Base-by-base conservation (phyloP, 2,329 filamentous ascomycete species). In the Cytospora piceae region DNA sequence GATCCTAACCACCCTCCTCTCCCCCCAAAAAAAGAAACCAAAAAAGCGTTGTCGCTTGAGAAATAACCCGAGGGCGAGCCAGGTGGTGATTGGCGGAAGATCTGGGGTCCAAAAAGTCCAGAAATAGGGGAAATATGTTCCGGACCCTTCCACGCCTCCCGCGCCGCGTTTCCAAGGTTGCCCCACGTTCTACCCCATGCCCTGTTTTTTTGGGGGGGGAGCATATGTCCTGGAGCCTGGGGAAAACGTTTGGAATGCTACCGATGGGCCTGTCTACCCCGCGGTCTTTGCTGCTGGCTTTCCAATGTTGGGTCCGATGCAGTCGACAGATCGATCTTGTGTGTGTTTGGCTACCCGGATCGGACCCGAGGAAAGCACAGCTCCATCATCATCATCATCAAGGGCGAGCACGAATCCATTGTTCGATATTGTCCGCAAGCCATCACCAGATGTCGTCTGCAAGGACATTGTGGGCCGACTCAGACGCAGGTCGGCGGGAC, bases 31-130 rank as follows among this genome's bases (percentile, higher is more conserved):
- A 9, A 9, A 9, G 31, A 9, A 32, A 34, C 32, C 7, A 34
- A 12, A 34, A 46, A 46, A 7, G 42, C 20, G 39, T 49, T 49
- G 46, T 49, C 46, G n/a, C 22, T 12, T 12, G 5, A 24, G 22
- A 11, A 49, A 24, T 24, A 14, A 24, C 46, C 46, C 46, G 46
- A 49, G 46, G 9, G n/a, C 3, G 22, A 49, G 39, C 46, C 22
- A 5, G n/a, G 37, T 46, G 31, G 22, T 67, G 60, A 68, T 68
- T 68, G 67, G 67, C 67, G 67, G 67, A 68, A 68, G 60, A 68
- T 61, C 64, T 67, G 51, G 64, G 64, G 31, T 58, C 20, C 17
- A 32, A 51, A 64, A 63, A 61, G 32, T 55, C 67, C 67, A 68
- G 64, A 58, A 68, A 68, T 68, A 67, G 67, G 67, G 64, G 60